Percentiles rank a stretch among this genome's conserved stretches.
Conservation (phyloP, 495 filamentous ascomycete genomes). For the Bryoglossum gracile region DNA sequence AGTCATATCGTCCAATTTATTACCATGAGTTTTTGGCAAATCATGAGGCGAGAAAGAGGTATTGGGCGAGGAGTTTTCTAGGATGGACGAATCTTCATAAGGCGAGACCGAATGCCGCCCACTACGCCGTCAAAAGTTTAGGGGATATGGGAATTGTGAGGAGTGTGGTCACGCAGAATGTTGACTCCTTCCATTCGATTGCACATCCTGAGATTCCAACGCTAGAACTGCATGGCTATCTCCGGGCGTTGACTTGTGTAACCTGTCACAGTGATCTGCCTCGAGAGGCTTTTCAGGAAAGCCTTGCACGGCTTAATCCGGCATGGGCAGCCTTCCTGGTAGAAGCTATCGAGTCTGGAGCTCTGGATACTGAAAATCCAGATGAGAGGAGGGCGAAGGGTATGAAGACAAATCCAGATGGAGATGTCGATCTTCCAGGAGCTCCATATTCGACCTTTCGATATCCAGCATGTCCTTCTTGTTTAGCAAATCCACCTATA, state of each 20-base stretch:
- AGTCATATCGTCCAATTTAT: conserved; percentile 84
- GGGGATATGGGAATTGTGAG: conserved; percentile 63
- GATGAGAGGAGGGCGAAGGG: conserved; percentile 59
- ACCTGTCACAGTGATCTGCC: conserved; percentile 62
- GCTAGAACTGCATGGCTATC: conserved; percentile 84
- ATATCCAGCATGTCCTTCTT: conserved; percentile 84
- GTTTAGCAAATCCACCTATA: conserved; percentile 58
- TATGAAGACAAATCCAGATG: conserved; percentile 83
- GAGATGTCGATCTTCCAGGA: conserved; percentile 85
- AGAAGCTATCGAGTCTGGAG: conserved; percentile 61
- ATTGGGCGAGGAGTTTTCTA: conserved; percentile 92
- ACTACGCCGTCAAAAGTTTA: conserved; percentile 66
- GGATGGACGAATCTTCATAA: conserved; percentile 78
- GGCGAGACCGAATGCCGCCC: conserved; percentile 72
- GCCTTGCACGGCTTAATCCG: conserved; percentile 75
- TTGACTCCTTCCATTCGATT: conserved; percentile 82
- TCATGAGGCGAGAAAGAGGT: conserved; percentile 86
- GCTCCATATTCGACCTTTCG: conserved; percentile 84
- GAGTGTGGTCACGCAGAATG: conserved; percentile 88
- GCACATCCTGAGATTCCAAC: conserved; percentile 71
- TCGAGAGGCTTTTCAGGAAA: conserved; percentile 64
- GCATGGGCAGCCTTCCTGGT: conserved; percentile 73
- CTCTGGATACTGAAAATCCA: conserved; percentile 69
- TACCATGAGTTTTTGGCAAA: conserved; percentile 75
- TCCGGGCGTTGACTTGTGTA: conserved; percentile 74